A percentile compares a stretch with the other conserved stretches of the same genome.
Evolutionary conservation across 2,329 filamentous ascomycete genomes (phyloP).

Genomic region (Colletotrichum theobromicola): DNA sequence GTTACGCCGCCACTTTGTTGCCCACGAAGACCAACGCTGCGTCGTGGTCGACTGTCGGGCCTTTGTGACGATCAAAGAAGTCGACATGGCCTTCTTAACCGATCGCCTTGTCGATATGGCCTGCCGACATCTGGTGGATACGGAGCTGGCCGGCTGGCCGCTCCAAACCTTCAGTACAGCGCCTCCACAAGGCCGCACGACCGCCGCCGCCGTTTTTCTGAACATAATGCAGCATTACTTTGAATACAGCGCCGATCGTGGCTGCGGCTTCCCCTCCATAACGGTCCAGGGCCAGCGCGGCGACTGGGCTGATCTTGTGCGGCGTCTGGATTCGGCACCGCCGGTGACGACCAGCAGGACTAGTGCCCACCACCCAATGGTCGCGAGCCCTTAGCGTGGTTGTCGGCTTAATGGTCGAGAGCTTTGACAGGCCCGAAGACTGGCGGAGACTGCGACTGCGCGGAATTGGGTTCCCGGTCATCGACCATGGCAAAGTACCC

Average conservation of each 20-base stretch:
- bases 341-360: background rate
- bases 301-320: background rate
- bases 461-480: background rate
- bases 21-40: background rate
- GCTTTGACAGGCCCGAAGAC: background rate
- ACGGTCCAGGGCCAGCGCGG: background rate
- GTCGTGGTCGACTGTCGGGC: background rate
- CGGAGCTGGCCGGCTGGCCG: background rate
- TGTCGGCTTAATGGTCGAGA: background rate
- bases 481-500: background rate
- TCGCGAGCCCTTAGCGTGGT: background rate
- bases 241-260: background rate
- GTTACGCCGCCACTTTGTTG: constrained; percentile 11
- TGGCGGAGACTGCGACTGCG: background rate
- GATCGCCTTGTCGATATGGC: background rate
- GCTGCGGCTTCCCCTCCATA: background rate
- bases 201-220: background rate
- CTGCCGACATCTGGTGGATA: background rate
- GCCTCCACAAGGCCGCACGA: background rate
- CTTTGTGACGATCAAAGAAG: background rate
- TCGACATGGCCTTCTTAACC: background rate
- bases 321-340: background rate
- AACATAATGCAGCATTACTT: background rate
- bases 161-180: background rate
- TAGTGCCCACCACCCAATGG: background rate